Percentiles rank a stretch among this genome's conserved stretches.
Evolutionary conservation across 139 green algal genomes (phyloP).

Genomic region (Auxenochlorella pyrenoidosa): DNA sequence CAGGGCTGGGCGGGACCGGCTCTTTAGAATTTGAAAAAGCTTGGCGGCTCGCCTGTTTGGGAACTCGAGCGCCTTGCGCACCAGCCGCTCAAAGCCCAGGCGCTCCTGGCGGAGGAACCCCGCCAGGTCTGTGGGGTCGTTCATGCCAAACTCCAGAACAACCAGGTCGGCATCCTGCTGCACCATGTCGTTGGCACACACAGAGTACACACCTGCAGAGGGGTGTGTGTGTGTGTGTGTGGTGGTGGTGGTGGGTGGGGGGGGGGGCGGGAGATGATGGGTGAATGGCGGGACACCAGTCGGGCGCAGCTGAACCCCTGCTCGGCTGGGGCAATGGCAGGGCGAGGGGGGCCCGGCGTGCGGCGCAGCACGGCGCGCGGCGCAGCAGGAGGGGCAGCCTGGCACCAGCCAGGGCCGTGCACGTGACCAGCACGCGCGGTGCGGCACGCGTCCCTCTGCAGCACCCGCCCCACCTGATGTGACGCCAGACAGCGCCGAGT

Average conservation of each 20-base stretch:
- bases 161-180: neutral
- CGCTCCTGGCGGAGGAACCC: neutral
- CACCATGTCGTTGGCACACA: slow-evolving; percentile 17
- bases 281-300: neutral
- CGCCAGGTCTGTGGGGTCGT: neutral
- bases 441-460: no score
- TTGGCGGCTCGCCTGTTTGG: neutral
- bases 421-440: no score
- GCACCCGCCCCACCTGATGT: neutral
- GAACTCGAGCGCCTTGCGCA: slow-evolving; percentile 3
- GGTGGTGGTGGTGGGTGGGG: no score
- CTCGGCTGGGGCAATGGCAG: no score
- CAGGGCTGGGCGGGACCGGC: no score
- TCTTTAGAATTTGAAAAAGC: no score
- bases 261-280: no score
- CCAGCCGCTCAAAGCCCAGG: slow-evolving; percentile 8
- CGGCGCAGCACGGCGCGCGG: neutral
- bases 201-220: neutral
- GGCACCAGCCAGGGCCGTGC: no score
- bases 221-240: neutral
- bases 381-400: neutral
- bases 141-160: neutral
- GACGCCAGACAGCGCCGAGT: slow-evolving; percentile 5
- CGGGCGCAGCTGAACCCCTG: no score
- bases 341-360: neutral